These are phyloP conservation scores for Coemansia furcata DNA, from an alignment of 192 early-diverging fungal species.

Conservation along the genomic window DNA sequence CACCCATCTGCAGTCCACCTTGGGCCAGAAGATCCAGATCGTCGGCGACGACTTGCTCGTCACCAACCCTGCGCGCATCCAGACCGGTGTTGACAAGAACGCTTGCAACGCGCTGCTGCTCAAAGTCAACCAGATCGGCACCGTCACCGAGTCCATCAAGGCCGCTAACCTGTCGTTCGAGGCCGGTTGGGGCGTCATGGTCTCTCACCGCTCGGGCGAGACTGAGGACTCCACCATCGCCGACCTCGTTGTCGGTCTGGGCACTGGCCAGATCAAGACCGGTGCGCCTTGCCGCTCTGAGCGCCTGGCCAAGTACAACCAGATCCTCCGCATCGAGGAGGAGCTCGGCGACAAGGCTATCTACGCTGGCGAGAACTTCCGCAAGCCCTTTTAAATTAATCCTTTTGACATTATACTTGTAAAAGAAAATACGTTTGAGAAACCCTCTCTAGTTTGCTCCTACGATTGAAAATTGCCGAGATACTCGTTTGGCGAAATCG, in stretches of 20 bases:
- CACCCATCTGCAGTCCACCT: conserved; percentile 67
- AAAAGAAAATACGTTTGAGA: too few relatives aligned
- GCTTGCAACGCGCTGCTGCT: conserved; percentile 91
- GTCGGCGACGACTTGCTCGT: conserved; percentile 98
- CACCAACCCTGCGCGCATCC: conserved; percentile 94
- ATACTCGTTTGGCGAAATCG: conserved; percentile 14
- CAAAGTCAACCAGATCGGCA: conserved; percentile 99
- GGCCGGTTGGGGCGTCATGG: conserved; percentile 99
- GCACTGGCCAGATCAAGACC: conserved; percentile 97
- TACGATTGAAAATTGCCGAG: conserved; percentile 32
- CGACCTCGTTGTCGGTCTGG: conserved; percentile 94
- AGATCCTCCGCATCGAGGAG: conserved; percentile 96
- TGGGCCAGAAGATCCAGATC: conserved; percentile 76
- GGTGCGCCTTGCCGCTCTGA: conserved; percentile 98
- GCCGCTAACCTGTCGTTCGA: conserved; percentile 71
- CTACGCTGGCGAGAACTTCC: conserved; percentile 95
- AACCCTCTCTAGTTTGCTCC: conserved; percentile 12
- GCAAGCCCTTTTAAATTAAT: conserved; percentile 57
- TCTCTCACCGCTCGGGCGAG: conserved; percentile 98
- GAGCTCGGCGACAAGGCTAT: conserved; percentile 87
- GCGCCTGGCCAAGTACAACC: conserved; percentile 98
- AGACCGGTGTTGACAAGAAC: conserved; percentile 89
- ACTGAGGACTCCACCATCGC: conserved; percentile 98
- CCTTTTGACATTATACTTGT: background rate
- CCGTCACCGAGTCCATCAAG: conserved; percentile 93